A percentile compares a stretch with the other conserved stretches of the same genome.
Evolutionary conservation across 305 asterid species (phyloP).

Genomic region (Andrographis paniculata): DNA sequence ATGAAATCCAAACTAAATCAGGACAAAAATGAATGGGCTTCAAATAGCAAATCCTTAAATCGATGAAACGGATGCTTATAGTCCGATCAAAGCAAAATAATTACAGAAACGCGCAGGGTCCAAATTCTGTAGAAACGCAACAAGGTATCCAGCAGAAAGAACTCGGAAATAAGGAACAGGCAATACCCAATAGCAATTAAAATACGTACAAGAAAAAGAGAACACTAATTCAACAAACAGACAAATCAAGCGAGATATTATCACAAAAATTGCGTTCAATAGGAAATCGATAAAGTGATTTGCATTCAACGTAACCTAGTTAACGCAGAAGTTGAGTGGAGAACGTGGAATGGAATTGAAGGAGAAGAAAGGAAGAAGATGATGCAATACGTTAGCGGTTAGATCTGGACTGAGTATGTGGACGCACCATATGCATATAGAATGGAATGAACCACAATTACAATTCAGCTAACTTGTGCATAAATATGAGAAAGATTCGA

Average conservation of each 20-base stretch:
- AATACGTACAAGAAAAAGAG: too few species aligned
- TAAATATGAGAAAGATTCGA: neutral
- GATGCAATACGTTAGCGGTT: neutral
- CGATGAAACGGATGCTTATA: neutral
- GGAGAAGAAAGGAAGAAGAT: neutral
- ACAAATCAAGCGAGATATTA: neutral
- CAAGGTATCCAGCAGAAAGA: too few species aligned
- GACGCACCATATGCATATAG: neutral
- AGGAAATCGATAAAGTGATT: neutral
- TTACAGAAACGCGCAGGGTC: neutral
- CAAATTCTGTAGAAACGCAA: neutral
- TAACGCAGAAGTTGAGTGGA: neutral
- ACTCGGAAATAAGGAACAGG: too few species aligned
- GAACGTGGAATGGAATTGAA: neutral
- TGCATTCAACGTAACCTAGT: neutral
- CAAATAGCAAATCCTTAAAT: conserved; percentile 3
- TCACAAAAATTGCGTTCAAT: too few species aligned
- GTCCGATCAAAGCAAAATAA: neutral
- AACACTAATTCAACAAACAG: neutral
- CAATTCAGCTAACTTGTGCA: too few species aligned
- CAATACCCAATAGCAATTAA: too few species aligned
- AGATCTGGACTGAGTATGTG: neutral
- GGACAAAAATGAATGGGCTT: conserved; percentile 2
- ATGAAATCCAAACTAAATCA: conserved; percentile 11
- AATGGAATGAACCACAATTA: neutral